A percentile compares a stretch with the other conserved stretches of the same genome.
phyloP scores from a whole-genome alignment of 192 early-diverging fungal species.

The Ambispora gerdemannii region DNA sequence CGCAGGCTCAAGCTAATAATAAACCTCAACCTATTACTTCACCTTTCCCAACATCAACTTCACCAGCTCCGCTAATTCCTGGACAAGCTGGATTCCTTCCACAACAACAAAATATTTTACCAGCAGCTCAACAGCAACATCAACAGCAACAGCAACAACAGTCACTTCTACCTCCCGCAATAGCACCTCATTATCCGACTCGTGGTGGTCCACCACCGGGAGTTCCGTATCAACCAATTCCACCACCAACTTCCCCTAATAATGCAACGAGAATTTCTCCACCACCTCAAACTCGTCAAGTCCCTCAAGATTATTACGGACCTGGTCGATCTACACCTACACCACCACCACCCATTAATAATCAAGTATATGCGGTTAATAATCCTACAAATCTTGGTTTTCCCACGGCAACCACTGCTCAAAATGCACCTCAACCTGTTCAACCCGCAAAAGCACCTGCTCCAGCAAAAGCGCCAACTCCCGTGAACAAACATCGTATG shows the following conservation, averaged over 20 bases:
- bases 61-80: slow-evolving; percentile 21
- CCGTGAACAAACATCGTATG: slow-evolving; percentile 58
- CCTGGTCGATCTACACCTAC: slow-evolving; percentile 39
- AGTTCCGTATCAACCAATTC: slow-evolving; percentile 10
- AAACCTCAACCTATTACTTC: slow-evolving; percentile 33
- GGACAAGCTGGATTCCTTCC: slow-evolving; percentile 32
- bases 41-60: slow-evolving; percentile 45
- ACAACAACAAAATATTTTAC: slow-evolving; percentile 31
- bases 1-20: slow-evolving; percentile 29
- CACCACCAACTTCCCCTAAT: slow-evolving; percentile 37
- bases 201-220: background rate
- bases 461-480: slow-evolving; percentile 45
- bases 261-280: background rate
- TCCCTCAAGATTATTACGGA: slow-evolving; percentile 38
- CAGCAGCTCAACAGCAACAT: background rate
- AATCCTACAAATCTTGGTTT: slow-evolving; percentile 31
- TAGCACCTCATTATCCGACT: too few species aligned
- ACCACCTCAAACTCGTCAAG: slow-evolving; percentile 23
- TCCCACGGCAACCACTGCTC: slow-evolving; percentile 32
- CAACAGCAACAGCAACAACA: slow-evolving; percentile 11
- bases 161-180: slow-evolving; percentile 35
- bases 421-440: slow-evolving; percentile 32
- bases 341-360: slow-evolving; percentile 32
- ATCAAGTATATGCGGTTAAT: slow-evolving; percentile 15
- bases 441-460: slow-evolving; percentile 39